These are phyloP conservation scores for Russula brevipes DNA, from an alignment of 768 basidiomycete species.

Conservation along the genomic window DNA sequence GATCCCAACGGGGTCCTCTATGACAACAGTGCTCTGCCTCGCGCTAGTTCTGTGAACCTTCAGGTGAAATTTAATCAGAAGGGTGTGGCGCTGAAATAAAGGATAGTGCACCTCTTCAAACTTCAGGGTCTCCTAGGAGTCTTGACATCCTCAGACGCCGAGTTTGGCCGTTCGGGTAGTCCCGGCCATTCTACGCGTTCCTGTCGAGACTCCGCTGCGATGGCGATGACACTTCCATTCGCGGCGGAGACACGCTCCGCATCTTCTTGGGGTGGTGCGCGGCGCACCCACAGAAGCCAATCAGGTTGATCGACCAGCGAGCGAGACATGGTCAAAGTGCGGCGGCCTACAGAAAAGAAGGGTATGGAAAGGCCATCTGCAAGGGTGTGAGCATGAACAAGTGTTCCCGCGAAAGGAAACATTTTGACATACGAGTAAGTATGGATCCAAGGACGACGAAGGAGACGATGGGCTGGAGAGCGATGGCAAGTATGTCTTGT, in stretches of 20 bases:
- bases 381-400: not conserved
- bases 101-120: not conserved
- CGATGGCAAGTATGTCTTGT: slow-evolving; percentile 65
- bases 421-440: slow-evolving; percentile 51
- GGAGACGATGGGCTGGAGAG: slow-evolving; percentile 76
- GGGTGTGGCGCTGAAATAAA: not conserved
- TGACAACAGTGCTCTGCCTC: not conserved
- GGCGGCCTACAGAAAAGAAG: slow-evolving; percentile 40
- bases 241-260: not conserved
- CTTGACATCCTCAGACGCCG: not conserved
- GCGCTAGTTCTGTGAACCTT: not conserved
- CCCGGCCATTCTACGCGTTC: not conserved
- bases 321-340: slow-evolving; percentile 8
- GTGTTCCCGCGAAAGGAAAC: not conserved
- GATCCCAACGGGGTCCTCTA: not conserved
- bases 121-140: not conserved
- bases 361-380: slow-evolving; percentile 47
- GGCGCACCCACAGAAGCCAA: slow-evolving; percentile 25
- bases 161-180: not conserved
- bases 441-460: slow-evolving; percentile 88
- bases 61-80: not conserved
- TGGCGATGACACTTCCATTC: not conserved
- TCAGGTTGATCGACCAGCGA: slow-evolving; percentile 17
- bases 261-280: slow-evolving; percentile 1
- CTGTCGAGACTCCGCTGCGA: not conserved